Evolutionary conservation across 495 filamentous ascomycete genomes (phyloP).

Genomic region (Aspergillus avenaceus): DNA sequence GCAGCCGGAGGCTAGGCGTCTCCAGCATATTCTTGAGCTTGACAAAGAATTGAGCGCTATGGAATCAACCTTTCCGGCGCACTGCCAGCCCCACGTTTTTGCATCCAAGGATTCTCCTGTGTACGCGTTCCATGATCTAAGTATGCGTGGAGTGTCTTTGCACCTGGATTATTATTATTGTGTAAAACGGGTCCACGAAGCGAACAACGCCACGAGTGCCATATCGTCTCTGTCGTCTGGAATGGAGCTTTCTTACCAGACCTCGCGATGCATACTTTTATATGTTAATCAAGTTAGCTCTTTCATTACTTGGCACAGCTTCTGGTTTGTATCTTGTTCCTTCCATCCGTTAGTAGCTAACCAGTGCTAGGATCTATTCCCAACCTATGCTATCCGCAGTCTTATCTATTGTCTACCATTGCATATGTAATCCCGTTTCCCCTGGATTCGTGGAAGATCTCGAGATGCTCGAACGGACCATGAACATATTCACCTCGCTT

Average conservation of each 20-base stretch:
- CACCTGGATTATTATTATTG: conserved; percentile 30
- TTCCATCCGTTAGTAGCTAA: not conserved
- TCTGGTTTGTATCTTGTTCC: conserved; percentile 13
- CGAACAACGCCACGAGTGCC: conserved; percentile 8
- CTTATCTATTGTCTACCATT: conserved; percentile 19
- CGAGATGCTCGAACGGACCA: conserved; percentile 13
- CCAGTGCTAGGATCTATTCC: conserved; percentile 20
- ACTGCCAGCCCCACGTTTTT: conserved; percentile 19
- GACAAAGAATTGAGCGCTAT: conserved; percentile 24
- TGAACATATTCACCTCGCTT: conserved; percentile 6
- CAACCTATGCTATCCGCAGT: conserved; percentile 21
- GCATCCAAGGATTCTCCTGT: conserved; percentile 16
- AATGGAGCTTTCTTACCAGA: conserved; percentile 21
- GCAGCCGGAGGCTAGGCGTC: conserved; percentile 16
- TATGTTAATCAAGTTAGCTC: conserved; percentile 18
- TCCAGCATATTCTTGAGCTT: conserved; percentile 24
- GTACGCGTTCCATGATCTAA: conserved; percentile 26
- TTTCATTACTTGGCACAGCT: conserved; percentile 21
- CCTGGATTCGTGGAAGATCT: conserved; percentile 15
- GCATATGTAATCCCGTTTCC: conserved; percentile 11
- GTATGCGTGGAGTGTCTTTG: conserved; percentile 23
- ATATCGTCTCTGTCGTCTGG: conserved; percentile 16
- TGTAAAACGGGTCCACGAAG: conserved; percentile 25
- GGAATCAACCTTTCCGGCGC: conserved; percentile 15
- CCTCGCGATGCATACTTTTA: conserved; percentile 21